These are phyloP conservation scores for Rachicladosporium sp. DNA, from an alignment of 2,329 filamentous ascomycete genomes.

Conservation along the genomic window DNA sequence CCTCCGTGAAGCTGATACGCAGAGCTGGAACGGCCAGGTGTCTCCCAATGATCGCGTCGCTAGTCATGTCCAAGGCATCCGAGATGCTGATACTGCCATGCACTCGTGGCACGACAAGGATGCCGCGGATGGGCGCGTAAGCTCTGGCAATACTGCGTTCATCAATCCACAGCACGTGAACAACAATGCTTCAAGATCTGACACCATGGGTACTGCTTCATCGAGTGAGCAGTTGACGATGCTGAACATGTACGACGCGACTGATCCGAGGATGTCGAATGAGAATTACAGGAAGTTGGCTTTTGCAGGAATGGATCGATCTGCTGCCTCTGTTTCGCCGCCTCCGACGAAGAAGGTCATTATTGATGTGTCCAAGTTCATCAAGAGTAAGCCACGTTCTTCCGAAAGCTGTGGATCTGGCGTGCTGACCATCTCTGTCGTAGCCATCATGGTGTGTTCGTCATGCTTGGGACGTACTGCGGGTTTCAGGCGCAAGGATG, in stretches of 20 bases:
- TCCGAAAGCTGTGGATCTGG: not conserved
- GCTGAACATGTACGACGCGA: no score
- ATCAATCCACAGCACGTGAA: no score
- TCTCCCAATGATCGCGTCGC: not conserved
- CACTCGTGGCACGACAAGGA: no score
- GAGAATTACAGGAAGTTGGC: not conserved
- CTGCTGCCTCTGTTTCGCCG: not conserved
- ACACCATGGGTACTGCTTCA: no score
- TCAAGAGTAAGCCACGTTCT: slow-evolving; percentile 28
- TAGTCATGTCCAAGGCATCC: not conserved
- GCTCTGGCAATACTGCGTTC: no score
- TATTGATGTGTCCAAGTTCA: slow-evolving; percentile 31
- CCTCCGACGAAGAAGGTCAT: slow-evolving; percentile 25
- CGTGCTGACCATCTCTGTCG: not conserved
- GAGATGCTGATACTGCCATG: not conserved
- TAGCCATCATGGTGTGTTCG: slow-evolving; percentile 22
- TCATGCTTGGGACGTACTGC: slow-evolving; percentile 34
- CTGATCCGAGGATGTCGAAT: no score
- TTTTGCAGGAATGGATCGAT: not conserved
- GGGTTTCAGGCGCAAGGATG: slow-evolving; percentile 31
- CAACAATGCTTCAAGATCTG: no score
- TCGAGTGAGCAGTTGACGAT: no score
- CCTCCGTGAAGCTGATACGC: not conserved
- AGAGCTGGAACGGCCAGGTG: not conserved
- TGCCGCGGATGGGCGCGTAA: no score